phyloP scores from a whole-genome alignment of 768 basidiomycete genomes.

The Podaxis sp. region DNA sequence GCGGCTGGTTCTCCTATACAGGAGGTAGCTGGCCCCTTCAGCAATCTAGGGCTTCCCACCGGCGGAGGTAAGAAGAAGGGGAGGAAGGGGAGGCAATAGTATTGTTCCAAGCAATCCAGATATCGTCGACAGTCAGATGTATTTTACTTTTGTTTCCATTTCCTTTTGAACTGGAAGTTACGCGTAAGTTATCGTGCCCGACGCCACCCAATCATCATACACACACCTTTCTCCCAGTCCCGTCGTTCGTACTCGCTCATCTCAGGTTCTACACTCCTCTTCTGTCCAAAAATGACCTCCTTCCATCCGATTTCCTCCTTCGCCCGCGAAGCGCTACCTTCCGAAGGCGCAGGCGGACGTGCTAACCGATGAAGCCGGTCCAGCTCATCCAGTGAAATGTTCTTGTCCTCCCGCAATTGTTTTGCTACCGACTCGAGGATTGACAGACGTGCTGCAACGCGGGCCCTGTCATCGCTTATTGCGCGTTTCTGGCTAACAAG shows the following conservation, averaged over 20 bases:
- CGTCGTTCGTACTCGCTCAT: constrained; percentile 37
- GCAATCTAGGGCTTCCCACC: neutral
- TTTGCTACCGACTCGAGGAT: constrained; percentile 60
- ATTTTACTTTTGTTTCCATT: constrained; percentile 2
- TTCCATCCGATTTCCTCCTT: constrained; percentile 43
- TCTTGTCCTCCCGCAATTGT: constrained; percentile 42
- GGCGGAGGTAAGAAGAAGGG: neutral
- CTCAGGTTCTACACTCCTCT: constrained; percentile 24
- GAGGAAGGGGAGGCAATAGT: neutral
- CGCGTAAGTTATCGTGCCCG: neutral
- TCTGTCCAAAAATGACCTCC: constrained; percentile 48
- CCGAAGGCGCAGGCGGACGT: constrained; percentile 22
- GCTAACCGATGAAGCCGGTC: constrained; percentile 56
- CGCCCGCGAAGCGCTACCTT: neutral
- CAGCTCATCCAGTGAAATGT: constrained; percentile 50
- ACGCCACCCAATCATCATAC: neutral
- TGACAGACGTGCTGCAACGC: constrained; percentile 55
- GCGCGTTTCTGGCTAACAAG: constrained; percentile 52
- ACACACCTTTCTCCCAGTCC: constrained; percentile 42
- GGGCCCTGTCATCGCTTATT: constrained; percentile 53
- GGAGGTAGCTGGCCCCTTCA: neutral
- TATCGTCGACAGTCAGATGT: neutral
- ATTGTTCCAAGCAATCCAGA: neutral
- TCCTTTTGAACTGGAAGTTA: constrained; percentile 14
- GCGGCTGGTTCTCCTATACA: neutral